Conservation (phyloP, 345 rosid species). For the Mangifera indica region DNA sequence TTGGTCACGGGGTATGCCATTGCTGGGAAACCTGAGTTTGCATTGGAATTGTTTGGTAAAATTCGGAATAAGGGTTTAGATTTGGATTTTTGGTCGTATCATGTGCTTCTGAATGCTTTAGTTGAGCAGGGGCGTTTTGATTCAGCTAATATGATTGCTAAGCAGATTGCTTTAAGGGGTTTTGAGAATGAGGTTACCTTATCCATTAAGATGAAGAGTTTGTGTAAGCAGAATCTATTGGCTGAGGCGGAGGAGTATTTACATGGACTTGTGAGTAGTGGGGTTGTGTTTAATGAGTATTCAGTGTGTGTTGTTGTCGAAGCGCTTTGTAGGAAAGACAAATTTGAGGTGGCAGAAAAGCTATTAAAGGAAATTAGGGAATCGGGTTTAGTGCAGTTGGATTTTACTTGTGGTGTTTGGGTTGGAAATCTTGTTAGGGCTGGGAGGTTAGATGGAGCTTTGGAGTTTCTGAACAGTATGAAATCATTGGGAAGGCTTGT, state of each 20-base stretch:
- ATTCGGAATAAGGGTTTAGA: conserved; percentile 81
- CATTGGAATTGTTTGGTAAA: conserved; percentile 69
- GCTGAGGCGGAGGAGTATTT: conserved; percentile 59
- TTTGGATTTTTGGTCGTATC: conserved; percentile 59
- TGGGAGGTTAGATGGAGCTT: conserved; percentile 48
- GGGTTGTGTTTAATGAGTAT: conserved; percentile 26
- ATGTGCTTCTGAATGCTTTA: conserved; percentile 68
- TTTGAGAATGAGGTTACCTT: conserved; percentile 45
- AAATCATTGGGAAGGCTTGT: conserved; percentile 49
- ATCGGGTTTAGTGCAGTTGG: conserved; percentile 37
- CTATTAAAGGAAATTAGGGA: conserved; percentile 55
- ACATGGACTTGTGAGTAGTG: conserved; percentile 29
- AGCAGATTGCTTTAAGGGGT: conserved; percentile 59
- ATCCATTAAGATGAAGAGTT: conserved; percentile 54
- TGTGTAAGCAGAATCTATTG: conserved; percentile 55
- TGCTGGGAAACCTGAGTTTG: conserved; percentile 64
- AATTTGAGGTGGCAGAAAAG: conserved; percentile 48
- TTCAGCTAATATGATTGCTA: conserved; percentile 39
- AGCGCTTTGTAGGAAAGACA: conserved; percentile 45
- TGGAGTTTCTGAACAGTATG: conserved; percentile 53
- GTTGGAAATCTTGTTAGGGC: conserved; percentile 46
- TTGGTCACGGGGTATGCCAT: conserved; percentile 75
- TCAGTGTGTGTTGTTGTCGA: conserved; percentile 42
- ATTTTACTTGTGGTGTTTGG: conserved; percentile 61
- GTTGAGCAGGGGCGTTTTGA: conserved; percentile 61